Evolutionary conservation across 768 basidiomycete genomes (phyloP), one percentile per base, ranked within the genome.

Genomic region (Chiua virens): DNA sequence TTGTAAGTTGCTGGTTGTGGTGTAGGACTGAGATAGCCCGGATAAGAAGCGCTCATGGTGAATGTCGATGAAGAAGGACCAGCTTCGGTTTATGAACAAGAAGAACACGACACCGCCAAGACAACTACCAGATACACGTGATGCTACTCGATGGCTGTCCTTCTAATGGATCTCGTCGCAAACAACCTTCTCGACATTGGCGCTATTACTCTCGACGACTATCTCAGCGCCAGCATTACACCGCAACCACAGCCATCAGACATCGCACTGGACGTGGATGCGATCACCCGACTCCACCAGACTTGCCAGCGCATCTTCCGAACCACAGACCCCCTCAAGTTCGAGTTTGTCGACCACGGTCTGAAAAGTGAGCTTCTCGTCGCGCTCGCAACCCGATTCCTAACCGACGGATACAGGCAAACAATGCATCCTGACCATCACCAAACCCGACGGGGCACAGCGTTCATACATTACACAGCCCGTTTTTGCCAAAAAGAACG

Each of bases 341-440:
- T 75, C 49, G 80, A 82, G 50, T 77, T 73, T 45, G 47, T 78
- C 37, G 77, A 80, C 41, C 72, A 75, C 36, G 61, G 65, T 0
- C 62, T 71, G 1, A 65, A 60, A 27, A 68, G 79, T 80, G 54
- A 45, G 68, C 62, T 13, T 3, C 15, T n/a, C 13, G 21, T 10
- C 13, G 5, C 25, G 5, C 21, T 20, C 8, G 6, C 32, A 11
- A 9, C 34, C 20, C n/a, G 22, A 18, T 37, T 22, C 42, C 51
- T 64, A 11, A 66, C 34, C 17, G 13, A 5, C 10, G 8, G 13
- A 25, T 3, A 8, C 59, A 86, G 83, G 61, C 52, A 83, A 79
- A 59, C 78, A 79, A 47, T 85, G 86, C 56, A 81, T 82, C 43
- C 62, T 87, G 36, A 83, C 82, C 1, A 79, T 87, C 50, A 79